Evolutionary conservation across 2,329 filamentous ascomycete genomes (phyloP).

Genomic region (Sphaceloma murrayae): DNA sequence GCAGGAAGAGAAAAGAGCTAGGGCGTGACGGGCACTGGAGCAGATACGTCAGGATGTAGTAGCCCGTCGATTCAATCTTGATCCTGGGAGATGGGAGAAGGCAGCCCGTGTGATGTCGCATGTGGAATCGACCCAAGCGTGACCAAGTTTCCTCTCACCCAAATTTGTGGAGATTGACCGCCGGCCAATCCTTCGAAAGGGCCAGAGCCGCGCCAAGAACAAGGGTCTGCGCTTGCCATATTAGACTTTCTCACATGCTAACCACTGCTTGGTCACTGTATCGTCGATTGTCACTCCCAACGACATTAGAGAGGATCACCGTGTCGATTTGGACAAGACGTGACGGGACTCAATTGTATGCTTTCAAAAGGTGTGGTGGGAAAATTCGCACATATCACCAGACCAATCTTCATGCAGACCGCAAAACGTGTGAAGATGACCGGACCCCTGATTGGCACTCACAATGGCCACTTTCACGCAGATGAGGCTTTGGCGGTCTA

Average conservation of each 20-base stretch:
- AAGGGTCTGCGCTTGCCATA: conserved; percentile 15
- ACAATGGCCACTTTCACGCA: conserved; percentile 98
- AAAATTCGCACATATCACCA: neutral
- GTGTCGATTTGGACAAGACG: neutral
- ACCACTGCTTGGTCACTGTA: conserved; percentile 1
- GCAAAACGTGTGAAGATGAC: conserved; percentile 79
- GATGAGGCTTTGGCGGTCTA: conserved; percentile 96
- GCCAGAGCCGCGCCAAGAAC: conserved; percentile 12
- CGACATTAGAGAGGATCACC: no score
- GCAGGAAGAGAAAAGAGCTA: neutral
- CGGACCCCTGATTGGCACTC: conserved; percentile 67
- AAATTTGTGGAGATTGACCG: conserved; percentile 15
- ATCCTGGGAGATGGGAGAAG: conserved; percentile 4
- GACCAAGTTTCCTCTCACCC: conserved; percentile 13
- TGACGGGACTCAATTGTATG: neutral
- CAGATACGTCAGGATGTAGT: neutral
- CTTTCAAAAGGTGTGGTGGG: neutral
- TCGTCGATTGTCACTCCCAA: no score
- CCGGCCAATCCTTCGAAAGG: conserved; percentile 5
- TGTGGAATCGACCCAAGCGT: conserved; percentile 13
- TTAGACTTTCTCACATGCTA: conserved; percentile 16
- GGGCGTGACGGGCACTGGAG: conserved; percentile 11
- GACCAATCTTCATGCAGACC: conserved; percentile 35
- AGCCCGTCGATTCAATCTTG: conserved; percentile 2
- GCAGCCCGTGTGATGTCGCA: conserved; percentile 8